Base-by-base conservation (phyloP, 176 grass and related monocot genomes). In the Hyparrhenia diplandra region DNA sequence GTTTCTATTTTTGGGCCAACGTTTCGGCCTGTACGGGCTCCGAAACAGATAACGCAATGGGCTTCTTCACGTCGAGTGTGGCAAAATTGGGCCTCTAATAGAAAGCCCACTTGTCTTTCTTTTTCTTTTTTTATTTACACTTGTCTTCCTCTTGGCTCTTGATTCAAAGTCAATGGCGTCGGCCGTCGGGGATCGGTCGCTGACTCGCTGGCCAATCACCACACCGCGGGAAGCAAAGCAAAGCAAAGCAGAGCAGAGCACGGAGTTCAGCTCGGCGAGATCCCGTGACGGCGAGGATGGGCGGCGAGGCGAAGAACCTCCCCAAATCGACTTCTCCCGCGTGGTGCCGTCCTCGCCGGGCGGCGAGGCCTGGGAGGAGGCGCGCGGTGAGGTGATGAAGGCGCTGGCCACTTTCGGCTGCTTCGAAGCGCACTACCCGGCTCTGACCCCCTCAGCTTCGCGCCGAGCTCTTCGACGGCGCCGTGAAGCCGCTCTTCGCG, bases 371-470 rank as follows among this genome's bases (percentile, higher is more conserved):
- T 80, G 87, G 87, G 13, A 35, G 24, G 52, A 6, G 10, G 32
- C 17, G 18, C 70, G 82, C 41, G 31, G 57, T 9, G 23, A 82
- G 75, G 93, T 95, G 64, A 64, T 77, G 75, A 39, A 83, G 5
- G 93, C 90, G n/a, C 85, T 90, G 24, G 12, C 85, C 70, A 59
- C 74, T 8, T 43, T 37, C 63, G 90, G 90, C 32, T 93, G 81
- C 72, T 93, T 97, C 80, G 88, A 87, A 28, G 91, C 81, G 28
- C 64, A 60, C 11, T 97, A 87, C 91, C 81, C 88, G 24, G 20
- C 69, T 4, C 75, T 84, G 30, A 8, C 76, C 10, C 65, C 80
- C n/a, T 6, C 77, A 69, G 32, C 83, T 71, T n/a, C 83, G 76
- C n/a, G 47, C 43, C 23, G 63, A 42, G 27, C 75, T 92, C 46